These are phyloP conservation scores for Aleurites moluccanus DNA, from an alignment of 441 rosid species.

Conservation along the genomic window DNA sequence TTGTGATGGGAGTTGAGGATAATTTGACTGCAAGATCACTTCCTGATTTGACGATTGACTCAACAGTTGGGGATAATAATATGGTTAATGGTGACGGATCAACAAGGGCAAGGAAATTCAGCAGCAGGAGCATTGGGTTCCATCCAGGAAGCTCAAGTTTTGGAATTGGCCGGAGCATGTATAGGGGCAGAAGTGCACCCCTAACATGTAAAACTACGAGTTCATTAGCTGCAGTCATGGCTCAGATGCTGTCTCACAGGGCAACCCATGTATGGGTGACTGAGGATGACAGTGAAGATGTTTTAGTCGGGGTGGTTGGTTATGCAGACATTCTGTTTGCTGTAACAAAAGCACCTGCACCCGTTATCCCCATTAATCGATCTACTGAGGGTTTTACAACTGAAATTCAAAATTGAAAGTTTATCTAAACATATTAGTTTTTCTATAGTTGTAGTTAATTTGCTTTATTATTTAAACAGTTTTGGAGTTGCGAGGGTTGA, in stretches of 20 bases:
- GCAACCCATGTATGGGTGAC: conserved; percentile 98
- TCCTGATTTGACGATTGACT: conserved; percentile 46
- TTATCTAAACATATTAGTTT: neutral
- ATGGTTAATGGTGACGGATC: conserved; percentile 33
- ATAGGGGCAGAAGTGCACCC: conserved; percentile 90
- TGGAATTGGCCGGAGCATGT: conserved; percentile 73
- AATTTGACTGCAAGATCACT: conserved; percentile 56
- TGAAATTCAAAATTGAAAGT: conserved; percentile 53
- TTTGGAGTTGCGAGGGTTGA: conserved; percentile 1
- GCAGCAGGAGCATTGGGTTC: conserved; percentile 87
- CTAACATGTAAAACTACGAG: conserved; percentile 78
- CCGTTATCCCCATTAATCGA: conserved; percentile 34
- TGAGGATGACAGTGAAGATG: conserved; percentile 67
- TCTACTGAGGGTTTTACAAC: conserved; percentile 41
- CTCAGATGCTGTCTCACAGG: conserved; percentile 93
- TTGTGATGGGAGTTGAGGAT: conserved; percentile 95
- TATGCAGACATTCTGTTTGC: conserved; percentile 79
- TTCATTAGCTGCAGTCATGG: conserved; percentile 95
- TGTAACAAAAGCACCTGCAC: conserved; percentile 61
- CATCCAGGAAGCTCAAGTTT: conserved; percentile 56
- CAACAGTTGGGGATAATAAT: conserved; percentile 36
- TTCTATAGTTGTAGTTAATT: neutral
- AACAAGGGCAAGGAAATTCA: conserved; percentile 59
- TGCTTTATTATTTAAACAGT: neutral
- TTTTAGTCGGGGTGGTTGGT: conserved; percentile 83